Base-by-base conservation (phyloP, 345 rosid genomes). In the Camelina sativa region DNA sequence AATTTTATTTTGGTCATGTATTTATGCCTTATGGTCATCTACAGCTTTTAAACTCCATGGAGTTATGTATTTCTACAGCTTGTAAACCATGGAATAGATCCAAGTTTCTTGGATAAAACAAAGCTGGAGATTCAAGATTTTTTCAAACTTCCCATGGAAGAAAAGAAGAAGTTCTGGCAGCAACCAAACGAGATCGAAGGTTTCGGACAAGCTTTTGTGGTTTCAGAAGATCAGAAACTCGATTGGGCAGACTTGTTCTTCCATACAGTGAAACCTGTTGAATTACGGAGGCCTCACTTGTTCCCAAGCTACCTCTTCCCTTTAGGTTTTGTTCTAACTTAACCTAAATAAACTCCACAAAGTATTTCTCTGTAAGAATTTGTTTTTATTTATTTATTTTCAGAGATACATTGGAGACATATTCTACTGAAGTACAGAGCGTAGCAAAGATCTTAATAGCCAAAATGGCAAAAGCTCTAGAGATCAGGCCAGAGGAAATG, bases 401-500 rank as follows among this genome's bases (percentile, higher is more conserved):
- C 40, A 91, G 92, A 62, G 86, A 79, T 38, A 75, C 73, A 11
- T 6, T 89, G 60, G 90, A 89, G 32, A 35, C 54, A 20, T 88
- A 91, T 76, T 72, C 75, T 0, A 4, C 0, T 22, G 84, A 85
- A 71, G 32, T 80, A 61, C 81, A 77, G 67, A 76, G 44, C 46
- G 34, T 83, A 44, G 84, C 86, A 9, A 48, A 81, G 75, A 62
- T 19, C 40, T 56, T 91, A 9, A 40, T 87, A 9, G 71, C 38
- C 30, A 75, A 75, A 25, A 73, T 84, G 85, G 88, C 77, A 1
- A 76, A 58, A 65, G 85, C 85, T 34, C 65, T 89, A n/a, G 71
- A 74, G 48, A 82, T 87, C 82, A 91, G 87, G 9, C 37, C 46
- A 1, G 71, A 87, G 43, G 91, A 89, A 48, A 82, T 87, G 48